Conservation (phyloP, 306 rosid genomes). For the Casuarina cunninghamiana region DNA sequence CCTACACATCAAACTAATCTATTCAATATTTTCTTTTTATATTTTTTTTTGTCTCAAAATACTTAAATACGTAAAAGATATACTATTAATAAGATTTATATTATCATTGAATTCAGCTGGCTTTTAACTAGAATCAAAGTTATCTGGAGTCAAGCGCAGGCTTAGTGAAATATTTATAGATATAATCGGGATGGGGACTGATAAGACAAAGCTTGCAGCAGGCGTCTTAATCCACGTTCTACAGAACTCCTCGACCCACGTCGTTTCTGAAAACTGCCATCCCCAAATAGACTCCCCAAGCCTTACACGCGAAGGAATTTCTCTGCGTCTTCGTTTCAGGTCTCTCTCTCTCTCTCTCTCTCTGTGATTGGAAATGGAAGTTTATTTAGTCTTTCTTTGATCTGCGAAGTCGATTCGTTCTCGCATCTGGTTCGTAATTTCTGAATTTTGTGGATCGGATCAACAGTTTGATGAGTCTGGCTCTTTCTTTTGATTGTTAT, state of each 20-base stretch:
- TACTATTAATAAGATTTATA: too few relatives aligned
- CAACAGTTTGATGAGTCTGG: not conserved
- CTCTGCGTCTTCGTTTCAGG: constrained; percentile 16
- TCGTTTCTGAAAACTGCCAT: constrained; percentile 17
- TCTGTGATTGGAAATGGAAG: not conserved
- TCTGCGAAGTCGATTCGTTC: constrained; percentile 3
- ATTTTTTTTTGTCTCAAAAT: too few relatives aligned
- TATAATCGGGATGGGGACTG: too few relatives aligned
- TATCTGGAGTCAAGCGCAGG: too few relatives aligned
- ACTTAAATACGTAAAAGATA: too few relatives aligned
- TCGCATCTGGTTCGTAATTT: not conserved
- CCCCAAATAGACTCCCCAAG: not conserved
- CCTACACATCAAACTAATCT: too few relatives aligned
- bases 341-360: not conserved
- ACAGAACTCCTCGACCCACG: constrained; percentile 11
- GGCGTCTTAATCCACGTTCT: not conserved
- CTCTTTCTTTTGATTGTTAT: not conserved
- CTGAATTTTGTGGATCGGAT: not conserved
- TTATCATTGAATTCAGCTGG: too few relatives aligned
- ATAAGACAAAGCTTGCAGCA: too few relatives aligned
- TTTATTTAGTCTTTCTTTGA: not conserved
- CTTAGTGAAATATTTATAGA: too few relatives aligned
- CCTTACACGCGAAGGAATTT: constrained; percentile 28
- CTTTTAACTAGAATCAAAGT: too few relatives aligned
- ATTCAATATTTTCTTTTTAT: too few relatives aligned